Conservation (phyloP, 352 stramenopile species). For the Halophytophthora polymorphica region DNA sequence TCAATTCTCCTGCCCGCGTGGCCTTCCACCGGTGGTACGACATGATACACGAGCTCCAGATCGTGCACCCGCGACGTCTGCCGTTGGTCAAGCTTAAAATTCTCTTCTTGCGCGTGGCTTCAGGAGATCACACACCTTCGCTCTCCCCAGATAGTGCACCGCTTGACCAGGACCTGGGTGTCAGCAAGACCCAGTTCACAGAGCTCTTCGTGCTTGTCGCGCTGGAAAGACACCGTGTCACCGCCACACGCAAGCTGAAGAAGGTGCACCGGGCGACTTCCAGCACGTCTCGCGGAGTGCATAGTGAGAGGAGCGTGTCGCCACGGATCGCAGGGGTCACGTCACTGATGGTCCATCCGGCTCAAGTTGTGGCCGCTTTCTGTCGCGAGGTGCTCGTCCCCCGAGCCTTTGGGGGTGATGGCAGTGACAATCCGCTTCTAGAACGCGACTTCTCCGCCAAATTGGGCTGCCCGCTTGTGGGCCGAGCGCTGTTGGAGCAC, state of each 20-base stretch:
- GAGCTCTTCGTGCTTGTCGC: conserved; percentile 31
- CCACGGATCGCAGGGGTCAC: conserved; percentile 1
- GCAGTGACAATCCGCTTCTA: conserved; percentile 9
- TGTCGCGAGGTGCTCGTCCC: conserved; percentile 34
- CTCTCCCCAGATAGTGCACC: neutral
- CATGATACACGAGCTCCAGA: conserved; percentile 31
- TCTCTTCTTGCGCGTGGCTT: conserved; percentile 20
- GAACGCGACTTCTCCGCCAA: conserved; percentile 40
- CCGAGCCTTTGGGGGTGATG: conserved; percentile 14
- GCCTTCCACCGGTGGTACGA: conserved; percentile 26
- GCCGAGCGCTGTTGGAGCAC: conserved; percentile 46
- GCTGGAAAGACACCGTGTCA: conserved; percentile 17
- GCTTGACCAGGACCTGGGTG: conserved; percentile 20
- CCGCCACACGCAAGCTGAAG: conserved; percentile 6
- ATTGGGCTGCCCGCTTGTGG: conserved; percentile 40
- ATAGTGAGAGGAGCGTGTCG: neutral
- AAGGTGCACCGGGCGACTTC: conserved; percentile 3
- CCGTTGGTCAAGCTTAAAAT: conserved; percentile 16
- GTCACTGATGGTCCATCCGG: conserved; percentile 10
- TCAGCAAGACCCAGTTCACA: conserved; percentile 22
- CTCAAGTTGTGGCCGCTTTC: conserved; percentile 39
- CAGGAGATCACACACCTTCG: neutral
- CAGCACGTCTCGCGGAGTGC: conserved; percentile 2
- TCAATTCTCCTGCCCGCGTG: conserved; percentile 25
- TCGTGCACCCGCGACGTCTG: conserved; percentile 25